A percentile compares a stretch with the other conserved stretches of the same genome.
Evolutionary conservation across 192 early-diverging fungal species (phyloP).

Genomic region (Backusella morwellensis): DNA sequence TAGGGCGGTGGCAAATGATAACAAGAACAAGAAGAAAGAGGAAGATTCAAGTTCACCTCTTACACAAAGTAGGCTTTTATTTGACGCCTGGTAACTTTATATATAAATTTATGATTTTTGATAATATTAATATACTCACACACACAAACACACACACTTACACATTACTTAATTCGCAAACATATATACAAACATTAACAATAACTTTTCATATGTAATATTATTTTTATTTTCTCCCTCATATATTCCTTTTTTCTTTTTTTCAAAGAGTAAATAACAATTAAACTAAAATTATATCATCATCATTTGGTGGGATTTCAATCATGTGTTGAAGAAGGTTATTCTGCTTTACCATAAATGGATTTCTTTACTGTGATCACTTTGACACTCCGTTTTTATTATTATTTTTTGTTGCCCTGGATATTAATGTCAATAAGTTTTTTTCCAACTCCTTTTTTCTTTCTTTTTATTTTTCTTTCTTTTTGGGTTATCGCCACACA

Average conservation of each 20-base stretch:
- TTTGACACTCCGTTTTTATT: neutral
- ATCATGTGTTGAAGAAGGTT: neutral
- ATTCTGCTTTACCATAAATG: neutral
- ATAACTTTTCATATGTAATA: neutral
- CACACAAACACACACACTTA: neutral
- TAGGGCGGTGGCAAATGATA: neutral
- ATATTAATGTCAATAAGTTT: neutral
- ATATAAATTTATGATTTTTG: neutral
- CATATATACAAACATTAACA: neutral
- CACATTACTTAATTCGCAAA: neutral
- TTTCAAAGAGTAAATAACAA: neutral
- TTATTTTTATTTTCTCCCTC: neutral
- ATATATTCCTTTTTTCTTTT: neutral
- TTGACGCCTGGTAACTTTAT: slow-evolving; percentile 1
- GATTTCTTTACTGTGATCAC: neutral
- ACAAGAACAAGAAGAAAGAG: neutral
- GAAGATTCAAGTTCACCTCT: neutral
- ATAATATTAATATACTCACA: neutral
- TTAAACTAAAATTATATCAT: neutral
- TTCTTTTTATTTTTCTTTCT: neutral
- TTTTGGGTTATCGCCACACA: slow-evolving; percentile 1
- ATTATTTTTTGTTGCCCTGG: neutral
- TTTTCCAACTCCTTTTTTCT: neutral
- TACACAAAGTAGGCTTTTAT: neutral
- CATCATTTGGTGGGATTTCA: neutral